Evolutionary conservation across 2,329 filamentous ascomycete genomes (phyloP).

Genomic region (Bipolaris zeicola): DNA sequence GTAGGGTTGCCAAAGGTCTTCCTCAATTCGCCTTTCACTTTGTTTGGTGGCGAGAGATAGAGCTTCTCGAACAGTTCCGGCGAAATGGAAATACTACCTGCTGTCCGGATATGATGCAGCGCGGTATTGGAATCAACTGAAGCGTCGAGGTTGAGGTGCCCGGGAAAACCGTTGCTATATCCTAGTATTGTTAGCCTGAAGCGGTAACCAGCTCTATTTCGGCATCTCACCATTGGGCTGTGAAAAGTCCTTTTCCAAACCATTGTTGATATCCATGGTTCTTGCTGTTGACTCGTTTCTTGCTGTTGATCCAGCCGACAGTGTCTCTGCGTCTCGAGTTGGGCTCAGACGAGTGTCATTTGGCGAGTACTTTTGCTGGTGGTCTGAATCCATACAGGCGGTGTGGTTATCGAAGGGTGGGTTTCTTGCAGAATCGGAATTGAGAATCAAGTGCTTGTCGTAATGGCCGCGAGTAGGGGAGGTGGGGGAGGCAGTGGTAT

Average conservation of each 20-base stretch:
- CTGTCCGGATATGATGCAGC: constrained; percentile 51
- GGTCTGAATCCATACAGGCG: constrained; percentile 23
- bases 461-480: not conserved
- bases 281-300: constrained; percentile 28
- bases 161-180: constrained; percentile 25
- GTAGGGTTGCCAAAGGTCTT: constrained; percentile 60
- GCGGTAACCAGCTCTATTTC: not conserved
- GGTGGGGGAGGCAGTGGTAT: not conserved
- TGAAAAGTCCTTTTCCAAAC: constrained; percentile 55
- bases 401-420: constrained; percentile 18
- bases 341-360: constrained; percentile 29
- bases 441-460: constrained; percentile 12
- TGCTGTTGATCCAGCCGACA: constrained; percentile 33
- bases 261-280: constrained; percentile 25
- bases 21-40: constrained; percentile 57
- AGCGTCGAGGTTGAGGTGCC: constrained; percentile 35
- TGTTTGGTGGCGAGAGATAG: constrained; percentile 58
- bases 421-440: constrained; percentile 7
- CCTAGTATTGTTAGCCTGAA: constrained; percentile 7
- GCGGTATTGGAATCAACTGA: constrained; percentile 38
- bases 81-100: constrained; percentile 60
- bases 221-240: constrained; percentile 30
- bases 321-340: constrained; percentile 30
- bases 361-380: constrained; percentile 15
- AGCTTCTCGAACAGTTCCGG: constrained; percentile 62